These are phyloP conservation scores for Coccomyxa subellipsoidea DNA, from an alignment of 163 green algal genomes.

Conservation along the genomic window DNA sequence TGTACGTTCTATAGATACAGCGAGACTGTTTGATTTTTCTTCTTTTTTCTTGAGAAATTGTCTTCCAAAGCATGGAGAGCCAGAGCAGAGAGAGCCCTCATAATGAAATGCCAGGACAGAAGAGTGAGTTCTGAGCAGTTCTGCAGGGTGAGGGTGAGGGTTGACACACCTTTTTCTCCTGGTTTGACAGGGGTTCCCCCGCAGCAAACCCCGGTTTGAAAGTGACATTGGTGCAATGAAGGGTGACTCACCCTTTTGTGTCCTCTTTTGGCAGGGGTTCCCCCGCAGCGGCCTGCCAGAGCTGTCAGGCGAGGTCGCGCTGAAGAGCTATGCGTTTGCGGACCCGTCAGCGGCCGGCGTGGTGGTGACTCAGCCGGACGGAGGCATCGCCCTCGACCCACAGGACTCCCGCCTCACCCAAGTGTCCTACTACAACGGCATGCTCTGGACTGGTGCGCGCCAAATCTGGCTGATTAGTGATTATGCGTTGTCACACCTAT, in stretches of 20 bases:
- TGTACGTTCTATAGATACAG: no score
- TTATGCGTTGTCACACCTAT: background rate
- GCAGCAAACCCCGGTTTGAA: no score
- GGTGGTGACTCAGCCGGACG: background rate
- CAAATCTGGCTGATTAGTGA: background rate
- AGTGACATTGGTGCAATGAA: no score
- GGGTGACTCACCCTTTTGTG: background rate
- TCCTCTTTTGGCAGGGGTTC: background rate
- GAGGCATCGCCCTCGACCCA: background rate
- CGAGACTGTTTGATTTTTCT: no score
- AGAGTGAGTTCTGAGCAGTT: no score
- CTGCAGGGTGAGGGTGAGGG: no score
- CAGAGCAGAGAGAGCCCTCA: no score
- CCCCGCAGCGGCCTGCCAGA: background rate
- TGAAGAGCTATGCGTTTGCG: background rate
- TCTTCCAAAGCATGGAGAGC: no score
- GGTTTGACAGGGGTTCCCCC: no score
- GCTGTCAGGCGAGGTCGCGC: background rate
- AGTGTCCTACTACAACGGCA: background rate
- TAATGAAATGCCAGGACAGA: no score
- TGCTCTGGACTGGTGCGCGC: background rate
- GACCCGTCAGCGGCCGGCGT: background rate
- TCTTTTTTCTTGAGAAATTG: no score
- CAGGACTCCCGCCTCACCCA: conserved; percentile 1
- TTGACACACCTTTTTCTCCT: no score